Conservation (phyloP, 2,329 filamentous ascomycete species). For the Alternaria infectoria region DNA sequence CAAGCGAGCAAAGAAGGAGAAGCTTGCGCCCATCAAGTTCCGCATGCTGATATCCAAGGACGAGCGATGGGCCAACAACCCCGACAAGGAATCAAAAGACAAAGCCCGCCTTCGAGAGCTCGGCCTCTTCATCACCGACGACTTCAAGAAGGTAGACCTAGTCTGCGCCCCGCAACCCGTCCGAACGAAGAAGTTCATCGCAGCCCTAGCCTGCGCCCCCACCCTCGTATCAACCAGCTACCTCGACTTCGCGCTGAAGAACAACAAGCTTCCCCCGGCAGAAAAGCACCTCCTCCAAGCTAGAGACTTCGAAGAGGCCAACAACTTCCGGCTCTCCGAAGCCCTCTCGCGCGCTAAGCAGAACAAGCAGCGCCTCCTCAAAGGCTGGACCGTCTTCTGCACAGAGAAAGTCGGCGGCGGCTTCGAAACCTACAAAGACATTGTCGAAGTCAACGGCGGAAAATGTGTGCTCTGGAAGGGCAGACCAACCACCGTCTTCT, state of each 20-base stretch:
- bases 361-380: slow-evolving; percentile 78
- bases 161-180: slow-evolving; percentile 86
- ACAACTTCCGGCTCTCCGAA: slow-evolving; percentile 71
- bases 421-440: slow-evolving; percentile 81
- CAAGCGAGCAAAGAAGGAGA: slow-evolving; percentile 60
- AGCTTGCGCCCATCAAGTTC: slow-evolving; percentile 69
- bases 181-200: slow-evolving; percentile 92
- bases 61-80: slow-evolving; percentile 77
- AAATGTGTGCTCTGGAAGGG: slow-evolving; percentile 79
- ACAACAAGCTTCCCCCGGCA: slow-evolving; percentile 68
- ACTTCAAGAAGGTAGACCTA: slow-evolving; percentile 79
- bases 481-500: slow-evolving; percentile 72
- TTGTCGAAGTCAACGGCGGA: slow-evolving; percentile 88
- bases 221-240: slow-evolving; percentile 78
- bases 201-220: slow-evolving; percentile 81
- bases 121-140: slow-evolving; percentile 80
- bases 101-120: slow-evolving; percentile 81
- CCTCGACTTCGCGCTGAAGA: slow-evolving; percentile 76
- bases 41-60: slow-evolving; percentile 85
- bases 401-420: slow-evolving; percentile 81
- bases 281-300: slow-evolving; percentile 74
- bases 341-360: slow-evolving; percentile 73
- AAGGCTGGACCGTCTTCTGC: slow-evolving; percentile 81
- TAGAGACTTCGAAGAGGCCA: slow-evolving; percentile 72
- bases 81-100: slow-evolving; percentile 77